Evolutionary conservation across 2,329 filamentous ascomycete species (phyloP).

Genomic region (Karstenula rhodostoma): DNA sequence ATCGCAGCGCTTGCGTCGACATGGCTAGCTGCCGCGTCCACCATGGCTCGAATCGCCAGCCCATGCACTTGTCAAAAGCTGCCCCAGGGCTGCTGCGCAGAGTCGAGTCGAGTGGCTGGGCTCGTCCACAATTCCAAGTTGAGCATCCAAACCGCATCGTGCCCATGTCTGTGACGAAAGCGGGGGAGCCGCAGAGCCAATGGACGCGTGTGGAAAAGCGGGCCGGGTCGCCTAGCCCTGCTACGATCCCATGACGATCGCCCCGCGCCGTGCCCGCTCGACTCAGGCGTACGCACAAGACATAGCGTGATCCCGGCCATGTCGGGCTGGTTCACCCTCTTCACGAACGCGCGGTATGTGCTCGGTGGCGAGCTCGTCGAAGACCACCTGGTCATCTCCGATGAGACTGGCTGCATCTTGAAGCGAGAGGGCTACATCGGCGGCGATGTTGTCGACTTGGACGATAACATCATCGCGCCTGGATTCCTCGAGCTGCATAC

Average conservation of each 20-base stretch:
- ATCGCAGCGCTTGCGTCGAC: slow-evolving; percentile 12
- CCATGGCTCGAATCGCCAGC: not conserved
- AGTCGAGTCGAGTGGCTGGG: not conserved
- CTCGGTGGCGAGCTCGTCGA: slow-evolving; percentile 54
- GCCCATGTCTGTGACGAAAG: slow-evolving; percentile 3
- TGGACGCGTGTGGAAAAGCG: not conserved
- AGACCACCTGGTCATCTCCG: slow-evolving; percentile 55
- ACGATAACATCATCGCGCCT: slow-evolving; percentile 61
- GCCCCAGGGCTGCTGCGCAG: not conserved
- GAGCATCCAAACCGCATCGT: not conserved
- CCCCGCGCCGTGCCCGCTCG: not conserved
- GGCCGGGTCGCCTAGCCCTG: slow-evolving; percentile 1
- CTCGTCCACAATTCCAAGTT: not conserved
- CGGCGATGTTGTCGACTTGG: slow-evolving; percentile 57
- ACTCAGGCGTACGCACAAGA: slow-evolving; percentile 5
- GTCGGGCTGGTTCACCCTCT: slow-evolving; percentile 56
- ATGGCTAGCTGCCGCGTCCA: slow-evolving; percentile 1
- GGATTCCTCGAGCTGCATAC: slow-evolving; percentile 65
- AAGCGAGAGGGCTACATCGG: slow-evolving; percentile 54
- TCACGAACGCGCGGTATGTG: slow-evolving; percentile 57
- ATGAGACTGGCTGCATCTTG: slow-evolving; percentile 54
- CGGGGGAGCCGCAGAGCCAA: not conserved
- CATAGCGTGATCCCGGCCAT: slow-evolving; percentile 28
- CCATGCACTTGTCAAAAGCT: not conserved
- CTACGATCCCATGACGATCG: slow-evolving; percentile 5